phyloP scores from a whole-genome alignment of 1,284 basidiomycete genomes.

The Ganoderma lingzhi region DNA sequence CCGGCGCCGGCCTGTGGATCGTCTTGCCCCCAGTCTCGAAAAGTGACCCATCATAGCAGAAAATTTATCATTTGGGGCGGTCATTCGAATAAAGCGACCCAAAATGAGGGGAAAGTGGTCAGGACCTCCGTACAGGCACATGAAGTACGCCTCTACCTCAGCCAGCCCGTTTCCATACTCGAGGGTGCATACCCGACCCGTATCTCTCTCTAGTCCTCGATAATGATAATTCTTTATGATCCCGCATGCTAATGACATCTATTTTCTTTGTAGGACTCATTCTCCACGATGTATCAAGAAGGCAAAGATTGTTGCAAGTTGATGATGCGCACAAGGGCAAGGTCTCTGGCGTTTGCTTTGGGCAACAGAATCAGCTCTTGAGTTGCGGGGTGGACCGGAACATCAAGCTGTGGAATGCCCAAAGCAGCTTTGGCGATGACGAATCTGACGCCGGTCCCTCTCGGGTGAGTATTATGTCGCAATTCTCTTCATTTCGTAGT shows the following conservation, averaged over 20 bases:
- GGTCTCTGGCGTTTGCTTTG: slow-evolving; percentile 86
- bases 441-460: slow-evolving; percentile 46
- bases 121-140: too few species aligned
- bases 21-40: too few species aligned
- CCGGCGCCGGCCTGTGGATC: too few species aligned
- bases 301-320: slow-evolving; percentile 73
- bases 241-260: background rate
- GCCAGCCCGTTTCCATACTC: too few species aligned
- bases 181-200: too few species aligned
- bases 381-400: slow-evolving; percentile 94
- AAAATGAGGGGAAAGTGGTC: too few species aligned
- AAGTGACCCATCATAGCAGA: too few species aligned
- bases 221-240: background rate
- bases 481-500: background rate
- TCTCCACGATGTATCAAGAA: slow-evolving; percentile 84
- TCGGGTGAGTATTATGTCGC: slow-evolving; percentile 35
- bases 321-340: slow-evolving; percentile 92
- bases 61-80: too few species aligned
- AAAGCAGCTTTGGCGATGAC: slow-evolving; percentile 38
- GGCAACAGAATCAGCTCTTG: slow-evolving; percentile 74
- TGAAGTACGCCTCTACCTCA: too few species aligned
- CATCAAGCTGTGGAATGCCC: slow-evolving; percentile 89
- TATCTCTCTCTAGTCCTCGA: background rate
- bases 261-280: slow-evolving; percentile 67
- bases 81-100: too few species aligned